Evolutionary conservation across 2,329 filamentous ascomycete genomes (phyloP).

Genomic region (Cercospora canescens): DNA sequence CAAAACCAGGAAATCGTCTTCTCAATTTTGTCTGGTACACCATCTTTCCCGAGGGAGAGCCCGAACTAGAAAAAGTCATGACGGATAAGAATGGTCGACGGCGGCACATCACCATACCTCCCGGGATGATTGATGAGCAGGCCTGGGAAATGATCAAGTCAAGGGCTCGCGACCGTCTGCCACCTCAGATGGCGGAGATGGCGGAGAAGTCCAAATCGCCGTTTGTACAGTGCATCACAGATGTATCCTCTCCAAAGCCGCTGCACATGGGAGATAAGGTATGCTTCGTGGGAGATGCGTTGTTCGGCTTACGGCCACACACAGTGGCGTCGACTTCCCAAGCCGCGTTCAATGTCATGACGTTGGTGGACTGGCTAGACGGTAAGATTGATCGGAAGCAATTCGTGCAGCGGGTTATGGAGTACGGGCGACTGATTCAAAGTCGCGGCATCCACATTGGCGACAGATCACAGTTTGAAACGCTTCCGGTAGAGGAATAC

Average conservation of each 20-base stretch:
- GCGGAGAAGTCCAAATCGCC: constrained; percentile 42
- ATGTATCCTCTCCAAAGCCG: constrained; percentile 41
- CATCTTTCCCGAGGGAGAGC: constrained; percentile 40
- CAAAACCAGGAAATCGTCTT: constrained; percentile 42
- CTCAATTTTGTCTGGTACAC: constrained; percentile 52
- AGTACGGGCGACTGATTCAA: constrained; percentile 42
- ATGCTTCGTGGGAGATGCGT: constrained; percentile 48
- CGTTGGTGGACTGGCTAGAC: constrained; percentile 42
- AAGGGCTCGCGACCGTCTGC: constrained; percentile 35
- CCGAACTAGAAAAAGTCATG: constrained; percentile 43
- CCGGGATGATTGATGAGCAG: constrained; percentile 40
- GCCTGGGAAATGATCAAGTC: constrained; percentile 44
- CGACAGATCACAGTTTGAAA: constrained; percentile 41
- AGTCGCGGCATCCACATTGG: constrained; percentile 42
- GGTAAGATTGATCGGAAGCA: constrained; percentile 38
- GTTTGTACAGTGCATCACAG: constrained; percentile 48
- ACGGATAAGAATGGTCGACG: constrained; percentile 44
- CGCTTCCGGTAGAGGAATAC: constrained; percentile 40
- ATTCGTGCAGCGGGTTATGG: constrained; percentile 42
- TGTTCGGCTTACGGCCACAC: constrained; percentile 49
- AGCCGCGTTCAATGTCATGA: constrained; percentile 46
- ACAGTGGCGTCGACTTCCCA: constrained; percentile 48
- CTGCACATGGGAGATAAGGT: constrained; percentile 45
- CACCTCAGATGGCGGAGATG: constrained; percentile 44
- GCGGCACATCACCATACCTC: constrained; percentile 46